Evolutionary conservation across 805 yeast species (phyloP).

Genomic region (Geotrichum ghanense): DNA sequence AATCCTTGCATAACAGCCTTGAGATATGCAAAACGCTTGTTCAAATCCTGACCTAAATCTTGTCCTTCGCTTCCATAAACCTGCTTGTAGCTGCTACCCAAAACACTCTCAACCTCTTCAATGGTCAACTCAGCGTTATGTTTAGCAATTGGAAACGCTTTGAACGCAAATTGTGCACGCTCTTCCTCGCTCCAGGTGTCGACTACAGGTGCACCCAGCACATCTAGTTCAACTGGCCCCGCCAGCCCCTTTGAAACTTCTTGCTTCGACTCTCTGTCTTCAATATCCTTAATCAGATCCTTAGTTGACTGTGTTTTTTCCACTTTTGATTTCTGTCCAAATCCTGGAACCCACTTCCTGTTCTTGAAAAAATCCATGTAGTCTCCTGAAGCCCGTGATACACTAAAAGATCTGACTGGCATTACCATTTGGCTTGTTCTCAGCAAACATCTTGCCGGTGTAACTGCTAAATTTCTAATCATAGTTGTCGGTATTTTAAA

Average conservation of each 20-base stretch:
- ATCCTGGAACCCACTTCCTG: neutral
- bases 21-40: constrained; percentile 36
- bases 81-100: constrained; percentile 3
- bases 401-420: neutral
- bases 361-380: neutral
- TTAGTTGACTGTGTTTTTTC: constrained; percentile 7
- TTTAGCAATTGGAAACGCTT: constrained; percentile 23
- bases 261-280: constrained; percentile 6
- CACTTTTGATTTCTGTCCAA: too few relatives aligned
- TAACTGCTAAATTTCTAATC: neutral
- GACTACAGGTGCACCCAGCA: constrained; percentile 15
- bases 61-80: constrained; percentile 2
- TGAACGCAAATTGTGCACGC: constrained; percentile 12
- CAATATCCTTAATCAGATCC: constrained; percentile 13
- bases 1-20: constrained; percentile 39
- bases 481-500: too few relatives aligned
- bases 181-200: constrained; percentile 11
- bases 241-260: constrained; percentile 1
- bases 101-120: constrained; percentile 7
- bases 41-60: constrained; percentile 28
- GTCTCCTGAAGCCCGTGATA: neutral
- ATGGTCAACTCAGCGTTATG: constrained; percentile 14
- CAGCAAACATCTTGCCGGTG: neutral
- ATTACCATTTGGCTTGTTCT: neutral
- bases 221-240: constrained; percentile 13